Evolutionary conservation across 345 rosid species (phyloP).

Genomic region (Clausena lansium): DNA sequence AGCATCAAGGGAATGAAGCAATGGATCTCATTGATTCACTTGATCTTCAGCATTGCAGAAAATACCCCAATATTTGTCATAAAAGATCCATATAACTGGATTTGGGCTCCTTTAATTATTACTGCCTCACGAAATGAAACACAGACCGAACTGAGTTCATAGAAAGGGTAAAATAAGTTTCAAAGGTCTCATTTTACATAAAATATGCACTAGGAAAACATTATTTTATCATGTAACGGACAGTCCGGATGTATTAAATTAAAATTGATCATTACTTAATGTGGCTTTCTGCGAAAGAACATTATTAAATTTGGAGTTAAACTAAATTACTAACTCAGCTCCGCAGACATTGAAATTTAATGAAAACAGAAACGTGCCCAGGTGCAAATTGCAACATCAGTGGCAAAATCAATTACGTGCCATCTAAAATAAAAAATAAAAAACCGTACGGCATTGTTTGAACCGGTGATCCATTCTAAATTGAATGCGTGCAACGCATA

Average conservation of each 20-base stretch:
- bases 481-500: no score
- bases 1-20: constrained; percentile 10
- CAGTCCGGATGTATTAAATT: background rate
- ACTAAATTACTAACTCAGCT: background rate
- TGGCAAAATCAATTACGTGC: background rate
- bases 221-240: background rate
- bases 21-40: constrained; percentile 1
- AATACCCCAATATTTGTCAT: background rate
- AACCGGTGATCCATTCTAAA: background rate
- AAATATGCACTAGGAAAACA: no score
- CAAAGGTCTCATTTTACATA: no score
- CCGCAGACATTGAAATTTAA: background rate
- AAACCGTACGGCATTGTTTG: background rate
- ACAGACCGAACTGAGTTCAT: no score
- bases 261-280: background rate
- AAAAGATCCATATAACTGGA: background rate
- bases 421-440: background rate
- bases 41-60: constrained; percentile 15
- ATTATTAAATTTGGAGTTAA: background rate
- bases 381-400: no score
- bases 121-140: no score
- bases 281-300: background rate
- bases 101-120: no score
- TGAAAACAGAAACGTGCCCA: background rate
- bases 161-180: no score